phyloP scores from a whole-genome alignment of 306 rosid genomes.

The Casuarina equisetifolia region DNA sequence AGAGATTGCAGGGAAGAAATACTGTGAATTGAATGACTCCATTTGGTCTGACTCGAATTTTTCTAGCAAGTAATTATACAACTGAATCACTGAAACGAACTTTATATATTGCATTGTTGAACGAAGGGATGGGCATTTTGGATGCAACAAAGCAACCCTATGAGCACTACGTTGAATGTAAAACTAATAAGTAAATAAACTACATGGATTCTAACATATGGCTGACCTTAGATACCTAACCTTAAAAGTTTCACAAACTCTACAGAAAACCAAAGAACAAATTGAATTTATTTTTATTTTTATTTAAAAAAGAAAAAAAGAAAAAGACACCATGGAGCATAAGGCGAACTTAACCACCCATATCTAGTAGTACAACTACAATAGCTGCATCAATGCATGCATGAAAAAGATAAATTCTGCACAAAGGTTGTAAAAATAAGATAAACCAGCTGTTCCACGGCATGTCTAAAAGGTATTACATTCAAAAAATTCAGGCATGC shows the following conservation, averaged over 20 bases:
- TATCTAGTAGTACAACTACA: not conserved
- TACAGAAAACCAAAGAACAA: not conserved
- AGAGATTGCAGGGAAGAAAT: not conserved
- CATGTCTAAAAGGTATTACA: not conserved
- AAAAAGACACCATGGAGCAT: not conserved
- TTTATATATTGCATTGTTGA: not conserved
- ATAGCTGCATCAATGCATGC: not conserved
- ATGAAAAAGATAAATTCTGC: not conserved
- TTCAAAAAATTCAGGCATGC: not conserved
- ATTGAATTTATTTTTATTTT: not conserved
- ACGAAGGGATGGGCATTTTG: not conserved
- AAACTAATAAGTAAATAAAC: no score
- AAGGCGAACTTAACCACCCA: not conserved
- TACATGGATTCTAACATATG: not conserved
- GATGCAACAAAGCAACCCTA: not conserved
- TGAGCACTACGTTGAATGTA: no score
- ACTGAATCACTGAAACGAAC: not conserved
- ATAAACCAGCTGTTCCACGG: not conserved
- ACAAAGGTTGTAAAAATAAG: not conserved
- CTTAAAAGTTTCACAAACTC: not conserved
- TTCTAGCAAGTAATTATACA: not conserved
- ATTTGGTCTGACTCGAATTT: not conserved
- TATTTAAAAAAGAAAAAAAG: not conserved
- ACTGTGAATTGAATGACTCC: not conserved
- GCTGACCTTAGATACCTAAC: not conserved